Evolutionary conservation across 139 green algal species (phyloP), one percentile per base, ranked within the genome.

Genomic region (Desmodesmus armatus): DNA sequence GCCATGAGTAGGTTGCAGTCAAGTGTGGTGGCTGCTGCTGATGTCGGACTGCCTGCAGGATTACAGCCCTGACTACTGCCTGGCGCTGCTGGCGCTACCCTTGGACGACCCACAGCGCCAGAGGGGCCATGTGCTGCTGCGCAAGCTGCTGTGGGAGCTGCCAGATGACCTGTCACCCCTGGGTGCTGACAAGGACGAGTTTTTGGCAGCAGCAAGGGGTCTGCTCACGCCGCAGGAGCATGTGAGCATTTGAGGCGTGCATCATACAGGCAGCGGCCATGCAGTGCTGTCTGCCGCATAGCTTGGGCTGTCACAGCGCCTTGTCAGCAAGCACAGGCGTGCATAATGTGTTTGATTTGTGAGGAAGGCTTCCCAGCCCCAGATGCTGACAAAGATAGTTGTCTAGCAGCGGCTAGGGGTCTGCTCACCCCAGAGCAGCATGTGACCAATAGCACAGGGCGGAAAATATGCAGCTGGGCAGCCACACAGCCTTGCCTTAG

Each of bases 41-140:
- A n/a, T n/a, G n/a, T n/a, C n/a, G n/a, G n/a, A n/a, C n/a, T n/a
- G n/a, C 47, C 31, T 44, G 9, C 85, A 91, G 85, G 85, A 88
- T 43, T 88, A 87, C 23, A 73, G 81, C 21, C 85, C 86, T 29
- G 69, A 73, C 35, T 90, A 89, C 72, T 82, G 69, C 17, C 73
- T 85, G 49, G 88, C 90, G 78, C 85, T 92, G 21, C 77, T 87
- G 33, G 71, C 67, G 5, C 82, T 92, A 27, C 88, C 88, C 0
- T 65, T 90, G 37, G 63, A 44, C 33, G 0, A 77, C 1, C 66
- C 60, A 47, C 66, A 63, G 35, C 47, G 73, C 35, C 37, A 55
- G 58, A 62, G 35, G 40, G 70, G 78, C 70, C 40, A 69, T 11
- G 58, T 19, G 27, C 55, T 87, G 35, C 41, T 79, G 58, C 82